Conservation (phyloP, 2,329 filamentous ascomycete genomes). For the Tolypocladium sp. region DNA sequence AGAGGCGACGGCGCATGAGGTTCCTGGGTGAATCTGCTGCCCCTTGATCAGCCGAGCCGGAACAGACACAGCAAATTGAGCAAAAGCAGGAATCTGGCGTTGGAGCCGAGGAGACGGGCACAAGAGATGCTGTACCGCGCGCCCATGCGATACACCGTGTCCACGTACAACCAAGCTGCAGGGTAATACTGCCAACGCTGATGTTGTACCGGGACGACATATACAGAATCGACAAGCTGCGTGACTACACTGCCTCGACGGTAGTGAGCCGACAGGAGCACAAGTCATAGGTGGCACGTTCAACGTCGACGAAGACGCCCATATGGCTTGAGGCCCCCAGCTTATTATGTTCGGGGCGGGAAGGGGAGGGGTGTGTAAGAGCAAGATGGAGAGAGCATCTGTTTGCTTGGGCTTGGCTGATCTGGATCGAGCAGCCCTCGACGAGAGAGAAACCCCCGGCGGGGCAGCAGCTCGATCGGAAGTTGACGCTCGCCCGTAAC, state of each 20-base stretch:
- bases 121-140: conserved; percentile 26
- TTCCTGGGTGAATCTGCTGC: conserved; percentile 45
- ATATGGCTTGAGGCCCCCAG: neutral
- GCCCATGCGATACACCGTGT: conserved; percentile 22
- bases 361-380: neutral
- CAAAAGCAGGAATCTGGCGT: conserved; percentile 8
- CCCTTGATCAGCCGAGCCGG: conserved; percentile 14
- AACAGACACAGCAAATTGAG: conserved; percentile 3
- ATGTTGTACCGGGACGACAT: conserved; percentile 27
- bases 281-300: conserved; percentile 1
- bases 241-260: conserved; percentile 3
- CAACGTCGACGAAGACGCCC: neutral
- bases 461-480: neutral
- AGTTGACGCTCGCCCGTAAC: conserved; percentile 1
- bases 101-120: conserved; percentile 13
- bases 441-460: neutral
- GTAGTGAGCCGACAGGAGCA: conserved; percentile 2
- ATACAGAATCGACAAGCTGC: conserved; percentile 7
- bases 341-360: neutral
- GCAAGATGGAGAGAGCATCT: neutral
- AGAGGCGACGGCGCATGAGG: conserved; percentile 38
- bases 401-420: conserved; percentile 2
- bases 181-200: conserved; percentile 35
- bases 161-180: conserved; percentile 17
- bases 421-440: neutral